Evolutionary conservation across 2,329 filamentous ascomycete genomes (phyloP).

Genomic region (Talaromyces sp.): DNA sequence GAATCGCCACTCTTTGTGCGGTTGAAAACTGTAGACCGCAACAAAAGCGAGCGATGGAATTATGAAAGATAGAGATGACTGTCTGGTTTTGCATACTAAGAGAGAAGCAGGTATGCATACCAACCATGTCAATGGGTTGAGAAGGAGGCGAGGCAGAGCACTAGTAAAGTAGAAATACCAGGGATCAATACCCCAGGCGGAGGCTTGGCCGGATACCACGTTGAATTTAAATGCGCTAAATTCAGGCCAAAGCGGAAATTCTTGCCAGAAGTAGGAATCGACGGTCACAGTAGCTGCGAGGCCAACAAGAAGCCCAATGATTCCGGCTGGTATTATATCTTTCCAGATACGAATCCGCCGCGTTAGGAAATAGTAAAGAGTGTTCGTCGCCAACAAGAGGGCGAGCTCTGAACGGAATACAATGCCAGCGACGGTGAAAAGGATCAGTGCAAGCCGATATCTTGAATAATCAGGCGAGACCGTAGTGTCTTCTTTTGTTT

Average conservation of each 20-base stretch:
- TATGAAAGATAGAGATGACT: constrained; percentile 52
- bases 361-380: constrained; percentile 60
- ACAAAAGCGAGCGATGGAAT: constrained; percentile 70
- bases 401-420: constrained; percentile 90
- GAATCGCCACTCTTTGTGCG: constrained; percentile 96
- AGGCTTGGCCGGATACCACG: constrained; percentile 75
- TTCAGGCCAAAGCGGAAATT: constrained; percentile 78
- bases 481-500: not conserved
- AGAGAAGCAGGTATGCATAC: constrained; percentile 51
- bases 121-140: constrained; percentile 68
- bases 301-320: constrained; percentile 62
- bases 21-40: constrained; percentile 76
- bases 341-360: constrained; percentile 51
- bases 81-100: constrained; percentile 51
- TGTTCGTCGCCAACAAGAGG: constrained; percentile 68
- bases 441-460: constrained; percentile 63
- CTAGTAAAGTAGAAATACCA: constrained; percentile 84
- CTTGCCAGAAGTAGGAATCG: constrained; percentile 93
- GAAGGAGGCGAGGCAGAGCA: constrained; percentile 73
- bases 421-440: constrained; percentile 75
- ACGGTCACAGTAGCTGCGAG: constrained; percentile 68
- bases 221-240: constrained; percentile 88
- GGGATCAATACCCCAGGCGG: constrained; percentile 81
- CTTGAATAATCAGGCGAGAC: constrained; percentile 38
- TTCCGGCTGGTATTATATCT: constrained; percentile 62